These are phyloP conservation scores for Pseudogymnoascus sp. DNA, from an alignment of 2,329 filamentous ascomycete species.

Conservation along the genomic window DNA sequence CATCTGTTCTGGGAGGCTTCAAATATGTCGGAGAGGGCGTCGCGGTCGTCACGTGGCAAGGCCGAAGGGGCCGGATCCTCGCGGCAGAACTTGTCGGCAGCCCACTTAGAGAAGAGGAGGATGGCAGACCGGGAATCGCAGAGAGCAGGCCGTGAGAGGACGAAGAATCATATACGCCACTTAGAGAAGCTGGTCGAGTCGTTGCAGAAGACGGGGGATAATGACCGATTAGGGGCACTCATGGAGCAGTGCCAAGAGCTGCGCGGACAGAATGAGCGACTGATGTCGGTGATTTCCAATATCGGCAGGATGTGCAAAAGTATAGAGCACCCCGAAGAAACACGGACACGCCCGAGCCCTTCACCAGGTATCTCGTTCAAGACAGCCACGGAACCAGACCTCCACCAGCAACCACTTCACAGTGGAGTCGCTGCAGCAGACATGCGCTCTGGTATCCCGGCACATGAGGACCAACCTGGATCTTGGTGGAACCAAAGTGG, in stretches of 20 bases:
- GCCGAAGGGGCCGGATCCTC: neutral
- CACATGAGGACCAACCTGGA: neutral
- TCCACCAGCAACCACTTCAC: neutral
- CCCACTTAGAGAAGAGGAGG: neutral
- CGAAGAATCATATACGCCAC: constrained; percentile 3
- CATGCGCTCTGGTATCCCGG: neutral
- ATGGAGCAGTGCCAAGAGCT: constrained; percentile 2
- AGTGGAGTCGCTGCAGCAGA: no score
- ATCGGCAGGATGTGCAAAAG: neutral
- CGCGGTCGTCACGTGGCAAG: constrained; percentile 3
- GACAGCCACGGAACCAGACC: neutral
- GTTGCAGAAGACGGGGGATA: neutral
- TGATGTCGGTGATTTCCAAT: neutral
- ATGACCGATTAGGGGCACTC: neutral
- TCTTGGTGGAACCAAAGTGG: neutral
- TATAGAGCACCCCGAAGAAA: neutral
- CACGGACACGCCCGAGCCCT: neutral
- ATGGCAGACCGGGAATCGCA: neutral
- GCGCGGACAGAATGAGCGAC: neutral
- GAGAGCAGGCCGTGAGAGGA: neutral
- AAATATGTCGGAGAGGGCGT: neutral
- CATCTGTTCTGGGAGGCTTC: neutral
- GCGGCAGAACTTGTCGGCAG: neutral
- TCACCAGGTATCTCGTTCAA: neutral
- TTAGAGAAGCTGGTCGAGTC: neutral